Percentiles rank a stretch among this genome's conserved stretches.
phyloP scores from a whole-genome alignment of 306 rosid genomes.

The Hylodesmum podocarpum region DNA sequence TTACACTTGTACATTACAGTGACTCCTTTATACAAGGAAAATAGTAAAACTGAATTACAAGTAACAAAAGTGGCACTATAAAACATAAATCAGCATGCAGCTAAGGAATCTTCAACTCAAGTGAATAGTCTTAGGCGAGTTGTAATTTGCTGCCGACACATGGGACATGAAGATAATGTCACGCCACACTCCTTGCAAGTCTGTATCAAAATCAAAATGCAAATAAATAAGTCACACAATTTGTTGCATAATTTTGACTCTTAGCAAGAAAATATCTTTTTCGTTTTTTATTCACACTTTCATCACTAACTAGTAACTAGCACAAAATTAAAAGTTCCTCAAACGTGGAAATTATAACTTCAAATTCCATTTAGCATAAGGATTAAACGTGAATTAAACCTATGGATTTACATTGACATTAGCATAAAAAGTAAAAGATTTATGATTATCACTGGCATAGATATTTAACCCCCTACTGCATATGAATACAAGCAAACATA shows the following conservation, averaged over 20 bases:
- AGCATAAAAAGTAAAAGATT: not conserved
- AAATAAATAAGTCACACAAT: not conserved
- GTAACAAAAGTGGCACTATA: no score
- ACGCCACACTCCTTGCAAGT: slow-evolving; percentile 85
- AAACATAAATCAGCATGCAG: not conserved
- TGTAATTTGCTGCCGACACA: slow-evolving; percentile 71
- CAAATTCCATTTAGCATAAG: not conserved
- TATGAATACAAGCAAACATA: no score
- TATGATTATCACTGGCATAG: not conserved
- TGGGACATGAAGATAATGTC: slow-evolving; percentile 61
- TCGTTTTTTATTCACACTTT: not conserved
- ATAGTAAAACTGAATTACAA: no score
- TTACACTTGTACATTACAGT: no score
- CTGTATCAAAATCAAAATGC: slow-evolving; percentile 34
- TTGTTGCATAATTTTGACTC: not conserved
- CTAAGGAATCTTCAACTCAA: slow-evolving; percentile 27
- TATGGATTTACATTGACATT: not conserved
- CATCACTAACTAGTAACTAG: not conserved
- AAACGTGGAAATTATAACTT: not conserved
- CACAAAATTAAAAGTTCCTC: not conserved
- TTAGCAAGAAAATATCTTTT: not conserved
- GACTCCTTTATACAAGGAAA: no score
- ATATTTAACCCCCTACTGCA: not conserved
- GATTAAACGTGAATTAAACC: not conserved
- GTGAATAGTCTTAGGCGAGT: slow-evolving; percentile 65